Evolutionary conservation across 2,329 filamentous ascomycete genomes (phyloP).

Genomic region (Colletotrichum chlorophyti): DNA sequence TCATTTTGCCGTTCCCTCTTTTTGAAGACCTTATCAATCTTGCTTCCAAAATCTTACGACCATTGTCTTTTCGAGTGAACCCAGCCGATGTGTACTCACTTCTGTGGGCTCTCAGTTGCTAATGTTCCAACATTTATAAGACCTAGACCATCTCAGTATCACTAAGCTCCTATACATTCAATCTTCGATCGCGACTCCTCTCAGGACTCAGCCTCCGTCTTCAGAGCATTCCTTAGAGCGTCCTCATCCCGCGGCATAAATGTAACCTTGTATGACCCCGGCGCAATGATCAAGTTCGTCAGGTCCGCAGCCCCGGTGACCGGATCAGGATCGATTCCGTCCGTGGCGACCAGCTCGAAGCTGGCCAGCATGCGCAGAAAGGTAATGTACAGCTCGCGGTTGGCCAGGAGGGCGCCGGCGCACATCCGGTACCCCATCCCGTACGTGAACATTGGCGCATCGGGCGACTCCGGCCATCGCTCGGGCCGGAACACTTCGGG

Average conservation of each 20-base stretch:
- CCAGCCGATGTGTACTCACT: too few relatives aligned
- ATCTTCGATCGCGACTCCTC: too few relatives aligned
- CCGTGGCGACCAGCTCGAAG: conserved; percentile 49
- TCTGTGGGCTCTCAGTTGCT: too few relatives aligned
- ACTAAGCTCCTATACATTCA: too few relatives aligned
- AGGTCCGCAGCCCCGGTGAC: conserved; percentile 17
- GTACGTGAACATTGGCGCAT: conserved; percentile 59
- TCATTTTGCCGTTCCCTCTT: too few relatives aligned
- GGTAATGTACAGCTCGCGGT: conserved; percentile 59
- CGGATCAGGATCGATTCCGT: conserved; percentile 15
- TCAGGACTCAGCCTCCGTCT: not conserved
- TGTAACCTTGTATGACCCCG: not conserved
- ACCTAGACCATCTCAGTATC: too few relatives aligned
- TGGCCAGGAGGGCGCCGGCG: conserved; percentile 58
- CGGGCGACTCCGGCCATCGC: conserved; percentile 46
- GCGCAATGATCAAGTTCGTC: conserved; percentile 20
- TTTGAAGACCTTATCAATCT: too few relatives aligned
- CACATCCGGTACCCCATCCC: conserved; percentile 63
- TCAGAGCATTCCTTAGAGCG: conserved; percentile 2
- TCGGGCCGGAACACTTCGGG: conserved; percentile 65
- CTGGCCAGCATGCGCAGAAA: conserved; percentile 58
- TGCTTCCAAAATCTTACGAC: too few relatives aligned
- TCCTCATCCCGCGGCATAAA: conserved; percentile 15
- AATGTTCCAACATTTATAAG: not conserved
- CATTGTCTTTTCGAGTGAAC: too few relatives aligned